These are phyloP conservation scores for Smittium culicis DNA, from an alignment of 371 early-diverging fungal species.

Conservation along the genomic window DNA sequence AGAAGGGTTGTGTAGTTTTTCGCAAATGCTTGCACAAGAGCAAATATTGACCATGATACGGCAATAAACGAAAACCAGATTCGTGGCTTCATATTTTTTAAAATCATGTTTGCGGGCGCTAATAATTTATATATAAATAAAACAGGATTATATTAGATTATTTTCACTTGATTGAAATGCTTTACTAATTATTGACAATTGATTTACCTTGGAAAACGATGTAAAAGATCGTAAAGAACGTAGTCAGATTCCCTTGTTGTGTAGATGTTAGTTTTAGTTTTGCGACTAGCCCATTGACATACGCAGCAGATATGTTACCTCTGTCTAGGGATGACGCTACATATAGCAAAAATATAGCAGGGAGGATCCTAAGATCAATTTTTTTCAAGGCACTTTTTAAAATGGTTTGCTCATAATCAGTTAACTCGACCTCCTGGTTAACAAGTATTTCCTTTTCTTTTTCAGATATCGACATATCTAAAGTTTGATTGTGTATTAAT, in stretches of 20 bases:
- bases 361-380: conserved; percentile 1
- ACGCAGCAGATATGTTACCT: not conserved
- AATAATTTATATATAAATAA: conserved; percentile 29
- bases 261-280: not conserved
- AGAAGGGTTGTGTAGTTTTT: conserved; percentile 29
- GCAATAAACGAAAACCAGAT: conserved; percentile 56
- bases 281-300: not conserved
- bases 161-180: not conserved
- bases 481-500: too few relatives aligned
- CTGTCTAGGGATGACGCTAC: not conserved
- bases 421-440: conserved; percentile 1
- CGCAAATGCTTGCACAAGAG: conserved; percentile 30
- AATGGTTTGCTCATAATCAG: not conserved
- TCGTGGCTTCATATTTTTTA: conserved; percentile 46
- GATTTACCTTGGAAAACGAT: conserved; percentile 2
- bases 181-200: not conserved
- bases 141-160: not conserved
- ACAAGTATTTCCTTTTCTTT: too few relatives aligned
- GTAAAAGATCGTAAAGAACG: not conserved
- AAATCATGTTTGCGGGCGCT: conserved; percentile 49
- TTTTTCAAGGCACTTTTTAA: not conserved
- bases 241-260: not conserved
- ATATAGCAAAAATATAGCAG: not conserved
- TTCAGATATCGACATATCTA: too few relatives aligned
- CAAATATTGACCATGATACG: conserved; percentile 43